Percentiles rank a stretch among this genome's conserved stretches.
phyloP scores from a whole-genome alignment of 2,329 filamentous ascomycete genomes.

The Fusarium sp. region DNA sequence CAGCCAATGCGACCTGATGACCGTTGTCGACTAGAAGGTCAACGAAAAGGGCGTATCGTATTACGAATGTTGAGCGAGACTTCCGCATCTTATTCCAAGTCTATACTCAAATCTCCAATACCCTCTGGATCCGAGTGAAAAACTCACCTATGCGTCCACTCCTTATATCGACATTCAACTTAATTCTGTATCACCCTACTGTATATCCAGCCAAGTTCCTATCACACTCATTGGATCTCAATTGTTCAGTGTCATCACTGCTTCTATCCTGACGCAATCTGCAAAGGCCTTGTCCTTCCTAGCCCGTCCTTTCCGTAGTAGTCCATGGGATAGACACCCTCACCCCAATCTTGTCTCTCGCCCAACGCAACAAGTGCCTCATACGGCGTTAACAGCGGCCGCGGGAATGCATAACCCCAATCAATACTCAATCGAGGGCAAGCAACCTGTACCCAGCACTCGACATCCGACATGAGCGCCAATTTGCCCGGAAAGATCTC shows the following conservation, averaged over 20 bases:
- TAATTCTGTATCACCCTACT: neutral
- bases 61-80: neutral
- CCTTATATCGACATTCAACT: neutral
- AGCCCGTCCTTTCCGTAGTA: conserved; percentile 95
- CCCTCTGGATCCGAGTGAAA: neutral
- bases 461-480: conserved; percentile 91
- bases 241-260: neutral
- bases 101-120: neutral
- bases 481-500: conserved; percentile 98
- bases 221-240: neutral
- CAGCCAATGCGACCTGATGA: conserved; percentile 49
- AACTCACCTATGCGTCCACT: neutral
- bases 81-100: neutral
- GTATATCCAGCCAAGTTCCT: neutral
- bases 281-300: conserved; percentile 75
- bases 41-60: neutral
- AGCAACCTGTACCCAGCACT: conserved; percentile 98
- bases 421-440: conserved; percentile 98
- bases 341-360: conserved; percentile 79
- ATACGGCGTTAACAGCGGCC: conserved; percentile 91
- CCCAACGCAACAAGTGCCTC: conserved; percentile 93
- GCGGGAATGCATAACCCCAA: conserved; percentile 96
- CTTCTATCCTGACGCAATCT: conserved; percentile 43
- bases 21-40: neutral
- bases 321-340: conserved; percentile 93